Conservation (phyloP, 1,284 basidiomycete species). For the Trametes polyzona region DNA sequence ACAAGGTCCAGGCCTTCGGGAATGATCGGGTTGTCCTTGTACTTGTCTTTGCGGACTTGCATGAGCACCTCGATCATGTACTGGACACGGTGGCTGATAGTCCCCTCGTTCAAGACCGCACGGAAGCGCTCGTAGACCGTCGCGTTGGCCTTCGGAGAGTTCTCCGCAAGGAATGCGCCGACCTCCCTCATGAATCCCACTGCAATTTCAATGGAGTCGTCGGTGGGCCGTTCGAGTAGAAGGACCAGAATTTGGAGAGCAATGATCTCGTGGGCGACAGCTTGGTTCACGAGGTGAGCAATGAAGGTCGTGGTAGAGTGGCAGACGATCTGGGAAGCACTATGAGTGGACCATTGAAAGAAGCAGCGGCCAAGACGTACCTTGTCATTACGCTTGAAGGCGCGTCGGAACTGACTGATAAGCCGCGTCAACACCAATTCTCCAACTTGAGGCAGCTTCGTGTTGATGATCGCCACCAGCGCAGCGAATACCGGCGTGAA, state of each 20-base stretch:
- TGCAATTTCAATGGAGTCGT: slow-evolving; percentile 98
- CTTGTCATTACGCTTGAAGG: slow-evolving; percentile 98
- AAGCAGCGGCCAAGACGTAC: too few relatives aligned
- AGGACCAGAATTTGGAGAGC: slow-evolving; percentile 95
- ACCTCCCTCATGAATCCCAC: slow-evolving; percentile 98
- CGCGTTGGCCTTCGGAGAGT: slow-evolving; percentile 93
- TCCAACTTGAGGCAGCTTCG: slow-evolving; percentile 95
- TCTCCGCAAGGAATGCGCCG: slow-evolving; percentile 93
- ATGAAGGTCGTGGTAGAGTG: slow-evolving; percentile 96
- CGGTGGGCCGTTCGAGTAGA: slow-evolving; percentile 93
- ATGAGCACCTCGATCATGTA: slow-evolving; percentile 99
- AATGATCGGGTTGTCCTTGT: slow-evolving; percentile 96
- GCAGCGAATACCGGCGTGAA: slow-evolving; percentile 98
- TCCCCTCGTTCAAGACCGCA: slow-evolving; percentile 93
- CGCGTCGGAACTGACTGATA: slow-evolving; percentile 92
- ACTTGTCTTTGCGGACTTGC: slow-evolving; percentile 98
- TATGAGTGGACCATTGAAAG: background rate
- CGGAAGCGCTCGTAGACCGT: slow-evolving; percentile 96
- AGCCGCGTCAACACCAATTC: slow-evolving; percentile 89
- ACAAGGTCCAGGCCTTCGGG: slow-evolving; percentile 95
- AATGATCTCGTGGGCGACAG: slow-evolving; percentile 92
- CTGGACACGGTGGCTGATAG: slow-evolving; percentile 95
- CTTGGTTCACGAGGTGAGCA: slow-evolving; percentile 96
- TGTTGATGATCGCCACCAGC: slow-evolving; percentile 94
- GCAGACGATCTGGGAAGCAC: slow-evolving; percentile 73